Base-by-base conservation (phyloP, 768 basidiomycete species). In the Suillus plorans region DNA sequence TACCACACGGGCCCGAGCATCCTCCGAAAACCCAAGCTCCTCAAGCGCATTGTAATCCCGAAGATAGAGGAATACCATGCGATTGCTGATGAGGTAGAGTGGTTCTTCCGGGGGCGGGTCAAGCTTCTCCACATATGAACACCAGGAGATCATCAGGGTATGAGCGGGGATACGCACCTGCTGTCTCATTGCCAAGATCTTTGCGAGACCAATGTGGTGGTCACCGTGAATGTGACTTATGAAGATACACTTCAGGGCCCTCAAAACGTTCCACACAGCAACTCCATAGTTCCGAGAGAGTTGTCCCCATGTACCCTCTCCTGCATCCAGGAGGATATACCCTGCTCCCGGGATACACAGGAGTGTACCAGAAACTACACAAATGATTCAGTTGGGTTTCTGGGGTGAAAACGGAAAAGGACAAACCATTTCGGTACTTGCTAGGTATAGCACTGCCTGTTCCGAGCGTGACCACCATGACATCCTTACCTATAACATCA, bases 261-360 rank as follows among this genome's bases (percentile, higher is more conserved):
- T 79, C 60, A 95, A 78, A 16, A 89, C 80, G 14, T 86, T 72
- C 81, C 85, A 85, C 3, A 85, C 86, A 62, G 80, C 81, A 12
- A 71, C 67, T 2, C 95, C 95, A 71, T 89, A 96, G 57, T 88
- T 84, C 4, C 97, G 84, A 3, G 82, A 81, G 4, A 98, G 82
- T 71, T 98, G 97, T 2, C 95, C 95, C 83, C 90, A 91, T 0
- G 95, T 95, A 0, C 95, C 95, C 78, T 99, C 97, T 0, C 97
- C 97, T 0, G 84, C 85, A 68, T 99, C 97, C 2, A 98, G 82
- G n/a, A 98, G 78, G 41, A 97, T 77, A 66, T 85, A 87, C 0
- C 93, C 92, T 62, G 81, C 81, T 1, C 79, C 76, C 0, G 96
- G 95, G 42, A 96, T 87, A 57, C 83, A 82, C 7, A 99, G 78